Evolutionary conservation across 2,329 filamentous ascomycete genomes (phyloP), one percentile per base, ranked within the genome.

Genomic region (Nemania abortiva): DNA sequence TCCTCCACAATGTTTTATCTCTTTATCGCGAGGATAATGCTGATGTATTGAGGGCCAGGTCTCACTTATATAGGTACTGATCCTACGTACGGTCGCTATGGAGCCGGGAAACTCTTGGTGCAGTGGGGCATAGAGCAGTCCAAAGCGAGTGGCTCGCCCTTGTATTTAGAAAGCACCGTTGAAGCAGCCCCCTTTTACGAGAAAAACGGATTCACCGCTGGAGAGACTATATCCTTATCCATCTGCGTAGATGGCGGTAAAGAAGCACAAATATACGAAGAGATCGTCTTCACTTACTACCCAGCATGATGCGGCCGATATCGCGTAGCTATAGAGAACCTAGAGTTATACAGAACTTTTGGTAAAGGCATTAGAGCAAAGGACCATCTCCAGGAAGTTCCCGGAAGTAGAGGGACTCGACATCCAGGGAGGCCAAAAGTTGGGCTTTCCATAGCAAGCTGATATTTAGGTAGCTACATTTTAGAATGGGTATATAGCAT

Each of bases 271-370:
- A 50, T n/a, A 27, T 50, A 50, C 22, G 20, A 50, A 50, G 47
- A 50, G 47, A n/a, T 50, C 20, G 47, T 50, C 47, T 50, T 22
- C n/a, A 50, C 47, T 50, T 50, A 50, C 47, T 37, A 37, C 34
- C 34, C 34, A 37, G 34, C 34, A 9, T 37, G 11, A 37, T 13
- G 34, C 34, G 34, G 34, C 7, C 11, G 34, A 27, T 9, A 37
- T 3, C 11, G 11, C 11, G 11, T 37, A 37, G 34, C 7, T 10
- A 37, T 37, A 13, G 34, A 37, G 34, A 37, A 37, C 7, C 2
- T 9, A 37, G 34, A 37, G 34, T 6, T 37, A 37, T 37, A 27
- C 5, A 27, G 24, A 27, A 27, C 24, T 2, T 27, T 27, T 27
- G 24, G 24, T 27, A 27, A 27, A 5, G 5, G 24, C 24, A 27